phyloP scores from a whole-genome alignment of 176 grass and related monocot species.

The Microstegium vimineum region DNA sequence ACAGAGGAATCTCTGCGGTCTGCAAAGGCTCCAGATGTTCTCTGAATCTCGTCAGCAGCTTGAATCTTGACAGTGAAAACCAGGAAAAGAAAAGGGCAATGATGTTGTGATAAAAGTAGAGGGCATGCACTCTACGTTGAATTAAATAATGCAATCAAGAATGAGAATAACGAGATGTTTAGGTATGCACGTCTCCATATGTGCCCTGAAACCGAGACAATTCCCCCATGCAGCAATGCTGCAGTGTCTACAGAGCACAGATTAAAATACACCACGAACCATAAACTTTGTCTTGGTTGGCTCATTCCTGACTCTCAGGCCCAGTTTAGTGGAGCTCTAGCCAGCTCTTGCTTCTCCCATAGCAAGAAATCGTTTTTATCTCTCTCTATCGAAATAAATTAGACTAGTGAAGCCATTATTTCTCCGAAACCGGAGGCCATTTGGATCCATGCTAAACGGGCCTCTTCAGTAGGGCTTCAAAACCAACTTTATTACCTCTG shows the following conservation, averaged over 20 bases:
- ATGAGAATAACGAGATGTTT: conserved; percentile 39
- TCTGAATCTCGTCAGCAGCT: conserved; percentile 13
- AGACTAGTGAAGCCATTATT: not conserved
- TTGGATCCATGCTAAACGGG: too few relatives aligned
- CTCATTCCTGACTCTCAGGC: conserved; percentile 18
- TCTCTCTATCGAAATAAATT: not conserved
- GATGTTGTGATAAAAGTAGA: conserved; percentile 19
- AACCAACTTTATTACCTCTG: too few relatives aligned
- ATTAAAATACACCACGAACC: conserved; percentile 24
- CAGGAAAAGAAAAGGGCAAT: not conserved
- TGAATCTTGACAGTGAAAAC: conserved; percentile 19
- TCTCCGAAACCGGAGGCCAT: too few relatives aligned
- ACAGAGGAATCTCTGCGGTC: conserved; percentile 40
- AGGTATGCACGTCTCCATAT: conserved; percentile 15
- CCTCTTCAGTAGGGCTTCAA: too few relatives aligned
- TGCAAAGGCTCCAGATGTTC: conserved; percentile 32
- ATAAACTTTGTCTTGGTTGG: conserved; percentile 9
- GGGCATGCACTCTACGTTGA: conserved; percentile 17
- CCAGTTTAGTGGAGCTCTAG: not conserved
- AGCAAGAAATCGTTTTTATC: not conserved
- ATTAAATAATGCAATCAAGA: conserved; percentile 11
- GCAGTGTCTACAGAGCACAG: conserved; percentile 21
- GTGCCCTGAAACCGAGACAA: conserved; percentile 40
- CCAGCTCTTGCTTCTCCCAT: not conserved
- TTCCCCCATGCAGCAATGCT: conserved; percentile 5